phyloP scores from a whole-genome alignment of 2,329 filamentous ascomycete genomes.

The Talaromyces verruculosus region DNA sequence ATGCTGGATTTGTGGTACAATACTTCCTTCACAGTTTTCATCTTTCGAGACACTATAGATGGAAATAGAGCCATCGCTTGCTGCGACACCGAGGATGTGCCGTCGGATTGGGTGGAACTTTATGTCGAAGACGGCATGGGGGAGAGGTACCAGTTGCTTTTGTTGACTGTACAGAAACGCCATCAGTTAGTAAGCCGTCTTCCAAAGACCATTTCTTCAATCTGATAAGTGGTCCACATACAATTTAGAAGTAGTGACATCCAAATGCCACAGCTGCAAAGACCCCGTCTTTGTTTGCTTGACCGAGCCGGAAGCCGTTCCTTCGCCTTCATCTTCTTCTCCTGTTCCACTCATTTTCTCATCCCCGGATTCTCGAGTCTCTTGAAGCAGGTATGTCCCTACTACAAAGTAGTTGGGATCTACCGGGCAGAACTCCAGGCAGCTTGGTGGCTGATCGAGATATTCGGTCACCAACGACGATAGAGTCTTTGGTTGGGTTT shows the following conservation, averaged over 20 bases:
- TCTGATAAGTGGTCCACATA: slow-evolving; percentile 23
- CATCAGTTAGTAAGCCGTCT: neutral
- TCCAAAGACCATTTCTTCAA: neutral
- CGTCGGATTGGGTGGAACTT: slow-evolving; percentile 67
- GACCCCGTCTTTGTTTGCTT: slow-evolving; percentile 70
- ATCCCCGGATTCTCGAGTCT: slow-evolving; percentile 23
- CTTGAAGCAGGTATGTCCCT: slow-evolving; percentile 74
- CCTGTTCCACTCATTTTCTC: slow-evolving; percentile 28
- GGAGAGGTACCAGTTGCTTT: slow-evolving; percentile 61
- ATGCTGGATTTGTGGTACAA: slow-evolving; percentile 28
- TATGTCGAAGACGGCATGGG: slow-evolving; percentile 78
- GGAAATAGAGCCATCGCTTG: slow-evolving; percentile 62
- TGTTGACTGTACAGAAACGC: slow-evolving; percentile 46
- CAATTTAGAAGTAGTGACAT: slow-evolving; percentile 33
- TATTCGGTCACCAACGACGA: slow-evolving; percentile 37
- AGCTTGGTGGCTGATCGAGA: slow-evolving; percentile 47
- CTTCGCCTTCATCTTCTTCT: slow-evolving; percentile 27
- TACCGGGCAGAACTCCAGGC: slow-evolving; percentile 44
- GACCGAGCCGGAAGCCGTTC: slow-evolving; percentile 21
- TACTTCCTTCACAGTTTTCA: too few relatives aligned
- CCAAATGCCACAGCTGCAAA: slow-evolving; percentile 64
- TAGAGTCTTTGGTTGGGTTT: neutral
- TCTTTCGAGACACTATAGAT: slow-evolving; percentile 36
- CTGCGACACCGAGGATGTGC: slow-evolving; percentile 69
- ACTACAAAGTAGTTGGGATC: slow-evolving; percentile 68